Evolutionary conservation across 2,329 filamentous ascomycete species (phyloP), one percentile per base, ranked within the genome.

Genomic region (Dactylellina leptospora): DNA sequence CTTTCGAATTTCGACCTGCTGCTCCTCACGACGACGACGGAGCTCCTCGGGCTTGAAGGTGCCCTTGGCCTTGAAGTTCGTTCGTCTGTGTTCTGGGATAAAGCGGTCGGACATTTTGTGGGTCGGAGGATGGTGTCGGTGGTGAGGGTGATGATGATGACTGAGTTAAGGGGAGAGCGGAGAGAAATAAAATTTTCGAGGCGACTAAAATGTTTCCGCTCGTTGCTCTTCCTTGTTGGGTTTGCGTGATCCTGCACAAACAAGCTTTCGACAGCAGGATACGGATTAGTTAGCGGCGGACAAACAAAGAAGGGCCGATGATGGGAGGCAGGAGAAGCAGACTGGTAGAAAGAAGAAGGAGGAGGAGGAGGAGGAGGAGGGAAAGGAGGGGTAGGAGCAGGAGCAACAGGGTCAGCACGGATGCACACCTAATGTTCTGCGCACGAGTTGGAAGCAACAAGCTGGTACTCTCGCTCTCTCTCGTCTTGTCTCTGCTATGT

Each of bases 11-110:
- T 99, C 95, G 76, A 99, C 95, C 84, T 97, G 95, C 82, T 97
- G 93, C 83, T 99, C 95, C 82, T 99, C 95, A 80, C 95, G 95
- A 80, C 95, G 95, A 79, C 95, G 93, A 81, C 95, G 92, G 76
- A 99, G 89, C 85, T 99, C 95, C 81, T 99, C 95, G 78, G 93
- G 93, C 88, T 97, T 97, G 86, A 99, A 97, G 79, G 92, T 92
- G 83, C 91, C 93, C 87, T 97, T 97, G 62, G 95, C 95, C 90
- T 99, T 99, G 89, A 96, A 99, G 84, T 96, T 93, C 76, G 92
- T 97, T 80, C 95, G 93, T 82, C 95, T 92, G 85, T 99, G 95
- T 85, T 99, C 95, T 81, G 95, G 95, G 80, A 99, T 99, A 85
- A 97, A 99, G 79, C 95, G 91, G 82, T 99, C 95, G 82, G 95